Evolutionary conservation across 495 filamentous ascomycete genomes (phyloP).

Genomic region (Aspergillus mulundensis): DNA sequence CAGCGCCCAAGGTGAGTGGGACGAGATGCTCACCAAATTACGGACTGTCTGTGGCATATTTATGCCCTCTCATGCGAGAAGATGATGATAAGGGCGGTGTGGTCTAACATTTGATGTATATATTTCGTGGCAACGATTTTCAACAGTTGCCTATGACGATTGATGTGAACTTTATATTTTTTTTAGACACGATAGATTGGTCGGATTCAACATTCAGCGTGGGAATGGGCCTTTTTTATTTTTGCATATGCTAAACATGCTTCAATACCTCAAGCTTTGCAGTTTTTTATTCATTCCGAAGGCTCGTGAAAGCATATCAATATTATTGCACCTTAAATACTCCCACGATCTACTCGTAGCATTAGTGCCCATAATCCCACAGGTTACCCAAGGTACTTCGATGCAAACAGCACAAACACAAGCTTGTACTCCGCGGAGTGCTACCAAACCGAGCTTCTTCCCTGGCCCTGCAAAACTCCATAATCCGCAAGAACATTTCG

Average conservation of each 20-base stretch:
- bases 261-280: background rate
- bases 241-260: background rate
- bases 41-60: slow-evolving; percentile 57
- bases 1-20: slow-evolving; percentile 71
- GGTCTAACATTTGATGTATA: slow-evolving; percentile 3
- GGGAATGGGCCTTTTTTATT: slow-evolving; percentile 19
- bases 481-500: background rate
- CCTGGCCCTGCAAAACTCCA: background rate
- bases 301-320: no score
- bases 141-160: slow-evolving; percentile 25
- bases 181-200: slow-evolving; percentile 10
- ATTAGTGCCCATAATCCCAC: no score
- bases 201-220: slow-evolving; percentile 37
- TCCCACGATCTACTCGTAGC: no score
- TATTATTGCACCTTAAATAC: no score
- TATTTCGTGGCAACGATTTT: slow-evolving; percentile 18
- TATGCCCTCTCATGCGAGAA: slow-evolving; percentile 21
- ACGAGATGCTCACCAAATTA: slow-evolving; percentile 87
- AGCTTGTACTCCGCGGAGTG: slow-evolving; percentile 2
- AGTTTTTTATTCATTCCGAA: no score
- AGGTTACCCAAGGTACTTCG: no score
- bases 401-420: slow-evolving; percentile 12
- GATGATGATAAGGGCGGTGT: slow-evolving; percentile 8
- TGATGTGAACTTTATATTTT: background rate
- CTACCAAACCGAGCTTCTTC: background rate